phyloP scores from a whole-genome alignment of 2,329 filamentous ascomycete genomes.

The Clonostachys chloroleuca region DNA sequence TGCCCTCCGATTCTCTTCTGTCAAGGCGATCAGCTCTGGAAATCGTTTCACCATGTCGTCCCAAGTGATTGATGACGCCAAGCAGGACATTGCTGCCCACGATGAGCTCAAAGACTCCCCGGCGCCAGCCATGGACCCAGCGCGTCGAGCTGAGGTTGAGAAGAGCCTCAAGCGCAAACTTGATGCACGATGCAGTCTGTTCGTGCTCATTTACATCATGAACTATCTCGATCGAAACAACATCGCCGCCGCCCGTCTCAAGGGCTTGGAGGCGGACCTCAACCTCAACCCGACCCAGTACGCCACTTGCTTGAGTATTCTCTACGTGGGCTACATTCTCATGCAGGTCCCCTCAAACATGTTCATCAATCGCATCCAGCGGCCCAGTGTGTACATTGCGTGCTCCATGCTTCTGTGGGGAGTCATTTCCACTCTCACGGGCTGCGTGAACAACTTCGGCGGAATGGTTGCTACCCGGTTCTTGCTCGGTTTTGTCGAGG shows the following conservation, averaged over 20 bases:
- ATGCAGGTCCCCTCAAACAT: conserved; percentile 32
- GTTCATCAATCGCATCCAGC: conserved; percentile 26
- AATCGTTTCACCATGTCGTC: too few species aligned
- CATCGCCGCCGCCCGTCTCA: conserved; percentile 62
- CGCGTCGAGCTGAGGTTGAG: conserved; percentile 52
- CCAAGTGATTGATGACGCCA: not conserved
- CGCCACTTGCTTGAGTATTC: conserved; percentile 21
- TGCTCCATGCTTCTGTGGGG: conserved; percentile 35
- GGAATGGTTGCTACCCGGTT: conserved; percentile 28
- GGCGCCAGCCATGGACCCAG: conserved; percentile 21
- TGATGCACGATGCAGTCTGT: conserved; percentile 61
- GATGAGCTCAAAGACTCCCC: not conserved
- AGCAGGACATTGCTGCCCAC: not conserved
- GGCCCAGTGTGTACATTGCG: conserved; percentile 39
- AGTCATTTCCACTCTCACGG: conserved; percentile 26
- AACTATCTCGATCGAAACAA: conserved; percentile 70
- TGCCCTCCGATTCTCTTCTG: too few species aligned
- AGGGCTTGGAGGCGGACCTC: conserved; percentile 56
- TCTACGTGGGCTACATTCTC: conserved; percentile 38
- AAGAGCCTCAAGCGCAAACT: conserved; percentile 65
- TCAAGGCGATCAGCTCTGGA: too few species aligned
- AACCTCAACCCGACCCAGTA: conserved; percentile 53
- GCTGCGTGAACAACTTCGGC: conserved; percentile 24
- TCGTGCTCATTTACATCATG: conserved; percentile 71
- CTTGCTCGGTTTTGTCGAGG: conserved; percentile 32